Conservation (phyloP, 106 monocot species). For the Iris macrosiphon region DNA sequence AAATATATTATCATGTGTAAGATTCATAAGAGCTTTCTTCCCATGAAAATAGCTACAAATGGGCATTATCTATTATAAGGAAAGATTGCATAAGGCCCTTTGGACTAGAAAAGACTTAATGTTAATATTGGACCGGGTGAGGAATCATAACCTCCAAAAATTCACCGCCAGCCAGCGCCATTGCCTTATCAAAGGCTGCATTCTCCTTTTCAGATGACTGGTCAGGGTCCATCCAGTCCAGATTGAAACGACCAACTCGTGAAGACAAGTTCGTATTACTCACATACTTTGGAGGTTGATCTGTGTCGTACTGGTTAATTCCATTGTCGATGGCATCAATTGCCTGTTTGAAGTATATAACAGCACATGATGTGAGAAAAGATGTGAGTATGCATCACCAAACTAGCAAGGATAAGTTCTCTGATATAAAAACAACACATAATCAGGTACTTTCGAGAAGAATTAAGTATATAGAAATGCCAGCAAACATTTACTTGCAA, state of each 20-base stretch:
- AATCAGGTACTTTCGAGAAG: no score
- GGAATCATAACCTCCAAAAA: constrained; percentile 63
- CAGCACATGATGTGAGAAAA: no score
- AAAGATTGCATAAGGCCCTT: no score
- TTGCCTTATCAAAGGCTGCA: constrained; percentile 82
- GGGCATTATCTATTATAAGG: no score
- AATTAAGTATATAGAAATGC: no score
- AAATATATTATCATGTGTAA: no score
- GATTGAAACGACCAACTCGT: constrained; percentile 73
- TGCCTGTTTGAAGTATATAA: constrained; percentile 32
- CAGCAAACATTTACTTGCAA: no score
- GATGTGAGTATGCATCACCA: no score
- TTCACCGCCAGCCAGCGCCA: constrained; percentile 79
- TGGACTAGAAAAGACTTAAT: background rate
- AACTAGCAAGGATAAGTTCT: no score
- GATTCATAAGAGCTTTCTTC: no score
- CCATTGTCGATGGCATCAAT: constrained; percentile 99
- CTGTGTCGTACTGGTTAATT: constrained; percentile 80
- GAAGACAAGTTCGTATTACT: constrained; percentile 84
- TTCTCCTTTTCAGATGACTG: constrained; percentile 89
- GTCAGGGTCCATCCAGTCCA: constrained; percentile 93
- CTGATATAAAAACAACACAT: no score
- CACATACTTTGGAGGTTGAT: constrained; percentile 81
- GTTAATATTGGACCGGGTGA: background rate
- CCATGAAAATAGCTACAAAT: no score